Base-by-base conservation (phyloP, 1,284 basidiomycete genomes). In the Tylopilus orsonianus region DNA sequence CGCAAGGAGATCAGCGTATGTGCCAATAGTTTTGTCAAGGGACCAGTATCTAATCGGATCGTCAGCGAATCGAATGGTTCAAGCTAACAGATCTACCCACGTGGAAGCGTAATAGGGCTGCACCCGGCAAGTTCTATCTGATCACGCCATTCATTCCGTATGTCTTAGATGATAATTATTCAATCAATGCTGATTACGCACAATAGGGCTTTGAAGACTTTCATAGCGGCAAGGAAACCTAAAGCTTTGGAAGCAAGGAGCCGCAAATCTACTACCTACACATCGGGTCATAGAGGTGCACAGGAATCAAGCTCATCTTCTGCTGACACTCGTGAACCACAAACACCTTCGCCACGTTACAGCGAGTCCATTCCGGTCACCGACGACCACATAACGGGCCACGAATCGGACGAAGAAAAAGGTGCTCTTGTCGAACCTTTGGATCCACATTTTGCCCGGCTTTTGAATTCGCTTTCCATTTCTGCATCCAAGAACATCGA, bases 1-100 rank as follows among this genome's bases (percentile, higher is more conserved):
- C 79, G 96, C 53, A 98, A 98, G 71, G 97, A 99, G 75, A 99
- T 99, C 61, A 97, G 94, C 62, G 95, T 97, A 75, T 65, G 91
- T 73, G 19, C 37, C 27, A 23, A 32, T 41, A 27, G 18, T 36
- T 37, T 36, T 27, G 16, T 42, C 20, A 10, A 30, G 44, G 20
- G 37, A 5, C 12, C 8, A 32, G 4, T 10, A 23, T 56, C 50
- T 67, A 19, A 69, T 37, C 14, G 10, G 27, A 16, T 49, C 12
- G 4, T 26, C 59, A 97, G 94, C 90, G 90, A 75, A 99, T 99
- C 59, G 88, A 95, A 62, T 99, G 97, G 97, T 98, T 97, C 69
- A 85, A 76, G 53, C 73, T 99, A 38, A 75, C 79, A 26, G 94
- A 98, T 66, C 75, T 99, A 19, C 97, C 97, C 0, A 94, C 91